Percentiles rank a stretch among this genome's conserved stretches.
Conservation (phyloP, 345 rosid genomes). For the Gossypium australe region DNA sequence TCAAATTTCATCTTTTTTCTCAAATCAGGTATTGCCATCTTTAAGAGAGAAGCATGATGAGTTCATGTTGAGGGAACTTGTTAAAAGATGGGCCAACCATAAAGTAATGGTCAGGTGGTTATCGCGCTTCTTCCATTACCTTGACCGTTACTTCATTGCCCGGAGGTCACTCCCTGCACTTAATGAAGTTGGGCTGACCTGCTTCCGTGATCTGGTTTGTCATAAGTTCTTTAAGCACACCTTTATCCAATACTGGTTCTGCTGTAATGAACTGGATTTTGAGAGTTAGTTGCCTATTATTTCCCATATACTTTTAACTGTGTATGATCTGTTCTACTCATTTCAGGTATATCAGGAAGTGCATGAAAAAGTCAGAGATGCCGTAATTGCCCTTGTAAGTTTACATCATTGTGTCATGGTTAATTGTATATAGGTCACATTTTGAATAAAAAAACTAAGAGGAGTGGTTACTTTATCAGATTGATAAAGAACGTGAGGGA, state of each 20-base stretch:
- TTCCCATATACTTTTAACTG: background rate
- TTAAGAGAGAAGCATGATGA: conserved; percentile 80
- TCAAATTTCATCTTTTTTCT: background rate
- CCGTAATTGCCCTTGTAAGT: conserved; percentile 66
- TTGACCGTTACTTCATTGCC: conserved; percentile 80
- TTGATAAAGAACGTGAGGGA: conserved; percentile 87
- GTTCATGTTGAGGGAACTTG: conserved; percentile 74
- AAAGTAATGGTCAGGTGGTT: conserved; percentile 87
- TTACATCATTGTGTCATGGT: background rate
- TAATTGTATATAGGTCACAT: background rate
- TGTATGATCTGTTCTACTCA: background rate
- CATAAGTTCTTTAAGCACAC: background rate
- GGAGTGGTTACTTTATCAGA: conserved; percentile 30
- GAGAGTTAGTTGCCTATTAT: background rate
- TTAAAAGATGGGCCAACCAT: conserved; percentile 77
- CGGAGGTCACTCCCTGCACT: conserved; percentile 68
- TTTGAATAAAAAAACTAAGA: background rate
- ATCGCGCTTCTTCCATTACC: conserved; percentile 76
- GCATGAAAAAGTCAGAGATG: conserved; percentile 53
- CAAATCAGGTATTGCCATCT: conserved; percentile 54
- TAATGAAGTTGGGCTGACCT: conserved; percentile 73
- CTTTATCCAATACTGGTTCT: background rate
- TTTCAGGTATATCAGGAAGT: conserved; percentile 58
- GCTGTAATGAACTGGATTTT: background rate
- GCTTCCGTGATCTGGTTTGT: conserved; percentile 74